A percentile compares a stretch with the other conserved stretches of the same genome.
phyloP scores from a whole-genome alignment of 1,284 basidiomycete species.

The Leccinum cinnamomeum region DNA sequence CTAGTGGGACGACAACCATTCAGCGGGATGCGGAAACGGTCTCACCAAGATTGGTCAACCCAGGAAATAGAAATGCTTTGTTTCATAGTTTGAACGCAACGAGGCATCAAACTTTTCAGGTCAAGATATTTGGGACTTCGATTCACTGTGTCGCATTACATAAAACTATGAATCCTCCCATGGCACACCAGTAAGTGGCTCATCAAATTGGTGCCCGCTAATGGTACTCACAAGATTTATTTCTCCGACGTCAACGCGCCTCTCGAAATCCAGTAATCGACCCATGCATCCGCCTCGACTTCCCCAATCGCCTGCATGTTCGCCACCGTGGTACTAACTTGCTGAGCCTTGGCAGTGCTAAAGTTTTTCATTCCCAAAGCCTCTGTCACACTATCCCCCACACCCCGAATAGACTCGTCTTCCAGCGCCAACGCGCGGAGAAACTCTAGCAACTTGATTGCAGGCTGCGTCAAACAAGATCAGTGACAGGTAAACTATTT shows the following conservation, averaged over 20 bases:
- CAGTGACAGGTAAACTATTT: not conserved
- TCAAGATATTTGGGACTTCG: not conserved
- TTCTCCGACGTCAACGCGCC: too few species aligned
- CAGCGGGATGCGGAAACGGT: not conserved
- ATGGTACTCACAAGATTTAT: too few species aligned
- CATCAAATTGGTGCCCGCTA: too few species aligned
- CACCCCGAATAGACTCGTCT: not conserved
- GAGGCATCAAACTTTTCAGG: not conserved
- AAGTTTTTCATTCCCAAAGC: too few species aligned
- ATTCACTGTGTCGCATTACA: too few species aligned
- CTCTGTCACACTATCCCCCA: too few species aligned
- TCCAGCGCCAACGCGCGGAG: not conserved
- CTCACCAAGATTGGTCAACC: not conserved
- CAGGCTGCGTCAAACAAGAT: not conserved
- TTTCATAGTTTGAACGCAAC: not conserved
- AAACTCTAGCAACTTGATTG: not conserved
- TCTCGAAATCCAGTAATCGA: conserved; percentile 5
- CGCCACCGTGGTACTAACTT: not conserved
- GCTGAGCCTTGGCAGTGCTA: not conserved
- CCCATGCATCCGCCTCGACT: conserved; percentile 7
- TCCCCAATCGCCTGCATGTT: conserved; percentile 1
- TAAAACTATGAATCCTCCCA: too few species aligned
- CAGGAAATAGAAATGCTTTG: not conserved
- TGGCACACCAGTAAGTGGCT: too few species aligned
- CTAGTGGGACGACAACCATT: not conserved